Percentiles rank a stretch among this genome's conserved stretches.
Conservation (phyloP, 2,329 filamentous ascomycete species). For the Paramyrothecium sp. region DNA sequence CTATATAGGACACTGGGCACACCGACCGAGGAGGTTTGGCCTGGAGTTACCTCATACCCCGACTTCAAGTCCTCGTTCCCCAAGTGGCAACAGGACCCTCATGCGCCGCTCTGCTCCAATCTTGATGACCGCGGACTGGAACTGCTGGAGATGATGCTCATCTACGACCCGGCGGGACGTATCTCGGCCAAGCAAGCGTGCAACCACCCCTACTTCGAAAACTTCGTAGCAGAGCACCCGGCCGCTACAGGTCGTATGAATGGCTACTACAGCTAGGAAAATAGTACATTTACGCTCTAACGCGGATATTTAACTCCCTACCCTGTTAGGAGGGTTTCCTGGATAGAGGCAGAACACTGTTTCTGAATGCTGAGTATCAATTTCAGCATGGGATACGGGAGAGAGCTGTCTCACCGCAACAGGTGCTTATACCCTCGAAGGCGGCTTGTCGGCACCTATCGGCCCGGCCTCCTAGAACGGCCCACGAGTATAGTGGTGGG, state of each 20-base stretch:
- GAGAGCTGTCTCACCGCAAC: neutral
- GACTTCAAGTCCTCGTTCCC: slow-evolving; percentile 93
- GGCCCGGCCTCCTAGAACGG: no score
- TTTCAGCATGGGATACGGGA: neutral
- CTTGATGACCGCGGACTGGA: slow-evolving; percentile 73
- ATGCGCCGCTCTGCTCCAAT: slow-evolving; percentile 64
- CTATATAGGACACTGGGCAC: slow-evolving; percentile 69
- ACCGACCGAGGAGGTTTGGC: slow-evolving; percentile 79
- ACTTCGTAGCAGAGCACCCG: slow-evolving; percentile 29
- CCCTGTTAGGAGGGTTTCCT: neutral
- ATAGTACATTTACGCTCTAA: neutral
- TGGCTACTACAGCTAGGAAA: slow-evolving; percentile 35
- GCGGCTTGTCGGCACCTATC: neutral
- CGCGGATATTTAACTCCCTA: neutral
- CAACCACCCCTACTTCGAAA: slow-evolving; percentile 77
- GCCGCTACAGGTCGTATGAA: slow-evolving; percentile 23
- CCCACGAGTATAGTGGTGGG: no score
- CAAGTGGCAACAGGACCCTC: slow-evolving; percentile 77
- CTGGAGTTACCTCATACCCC: slow-evolving; percentile 89
- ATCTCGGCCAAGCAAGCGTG: slow-evolving; percentile 89
- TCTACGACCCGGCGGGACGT: slow-evolving; percentile 83
- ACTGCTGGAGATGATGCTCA: slow-evolving; percentile 68
- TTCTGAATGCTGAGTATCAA: neutral
- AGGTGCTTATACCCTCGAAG: neutral
- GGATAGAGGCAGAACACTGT: neutral